Percentiles rank a stretch among this genome's conserved stretches.
Conservation (phyloP, 2,329 filamentous ascomycete species). For the Colletotrichum echinochloae region DNA sequence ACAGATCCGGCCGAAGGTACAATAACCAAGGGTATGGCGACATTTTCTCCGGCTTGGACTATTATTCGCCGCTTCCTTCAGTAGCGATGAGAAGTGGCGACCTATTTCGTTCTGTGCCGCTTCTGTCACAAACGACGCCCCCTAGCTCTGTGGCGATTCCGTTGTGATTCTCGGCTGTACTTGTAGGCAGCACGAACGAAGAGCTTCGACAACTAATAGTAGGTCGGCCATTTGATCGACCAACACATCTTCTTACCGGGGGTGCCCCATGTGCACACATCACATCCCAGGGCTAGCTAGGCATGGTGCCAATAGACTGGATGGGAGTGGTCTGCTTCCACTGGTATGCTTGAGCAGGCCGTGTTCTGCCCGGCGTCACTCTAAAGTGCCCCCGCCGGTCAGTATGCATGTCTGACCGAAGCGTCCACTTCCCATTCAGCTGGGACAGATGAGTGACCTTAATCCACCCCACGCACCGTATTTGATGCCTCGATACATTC, state of each 20-base stretch:
- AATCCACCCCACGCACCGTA: slow-evolving; percentile 10
- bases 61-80: not conserved
- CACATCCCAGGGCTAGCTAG: not conserved
- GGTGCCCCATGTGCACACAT: not conserved
- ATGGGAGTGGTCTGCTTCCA: slow-evolving; percentile 1
- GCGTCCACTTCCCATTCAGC: slow-evolving; percentile 24
- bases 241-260: not conserved
- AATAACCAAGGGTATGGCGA: not conserved
- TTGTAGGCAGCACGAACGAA: not conserved
- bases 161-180: slow-evolving; percentile 6
- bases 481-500: slow-evolving; percentile 19
- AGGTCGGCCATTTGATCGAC: slow-evolving; percentile 3
- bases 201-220: not conserved
- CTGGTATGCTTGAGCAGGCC: not conserved
- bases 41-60: not conserved
- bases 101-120: slow-evolving; percentile 29
- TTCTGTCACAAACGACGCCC: slow-evolving; percentile 12
- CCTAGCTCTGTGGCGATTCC: not conserved
- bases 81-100: slow-evolving; percentile 24
- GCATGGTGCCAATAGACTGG: slow-evolving; percentile 2
- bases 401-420: slow-evolving; percentile 23
- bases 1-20: slow-evolving; percentile 7
- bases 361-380: not conserved
- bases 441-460: slow-evolving; percentile 17
- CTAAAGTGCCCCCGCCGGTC: not conserved